Conservation (phyloP, 768 basidiomycete species). For the Lepiota brunneoincarnata region DNA sequence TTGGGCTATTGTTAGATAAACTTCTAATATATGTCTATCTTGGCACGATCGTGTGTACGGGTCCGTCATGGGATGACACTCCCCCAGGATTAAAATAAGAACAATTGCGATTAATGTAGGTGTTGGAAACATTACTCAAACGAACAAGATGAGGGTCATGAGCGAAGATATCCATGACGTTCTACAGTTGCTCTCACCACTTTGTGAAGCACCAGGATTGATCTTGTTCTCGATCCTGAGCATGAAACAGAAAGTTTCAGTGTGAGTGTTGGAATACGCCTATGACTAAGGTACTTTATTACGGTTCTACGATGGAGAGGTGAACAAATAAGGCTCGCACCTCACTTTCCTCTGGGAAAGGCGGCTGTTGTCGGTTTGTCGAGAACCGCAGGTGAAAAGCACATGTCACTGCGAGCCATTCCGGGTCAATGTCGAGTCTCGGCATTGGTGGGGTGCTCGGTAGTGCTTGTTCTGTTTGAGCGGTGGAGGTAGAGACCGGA, state of each 20-base stretch:
- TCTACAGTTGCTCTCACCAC: no score
- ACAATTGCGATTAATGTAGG: no score
- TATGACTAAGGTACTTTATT: constrained; percentile 28
- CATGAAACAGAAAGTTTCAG: constrained; percentile 79
- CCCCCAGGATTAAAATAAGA: no score
- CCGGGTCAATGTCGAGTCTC: constrained; percentile 69
- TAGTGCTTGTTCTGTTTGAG: no score
- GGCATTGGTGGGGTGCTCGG: constrained; percentile 16
- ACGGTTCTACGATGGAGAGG: constrained; percentile 2
- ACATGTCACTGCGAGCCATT: constrained; percentile 93
- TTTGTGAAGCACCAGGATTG: constrained; percentile 20
- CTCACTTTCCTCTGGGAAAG: constrained; percentile 58
- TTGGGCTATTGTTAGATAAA: no score
- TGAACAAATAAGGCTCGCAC: constrained; percentile 47
- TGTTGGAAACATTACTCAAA: no score
- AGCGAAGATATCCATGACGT: no score
- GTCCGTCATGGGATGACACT: no score
- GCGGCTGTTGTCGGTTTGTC: constrained; percentile 39
- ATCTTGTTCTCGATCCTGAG: constrained; percentile 74
- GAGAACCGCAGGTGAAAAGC: constrained; percentile 83
- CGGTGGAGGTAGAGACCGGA: no score
- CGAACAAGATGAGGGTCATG: no score
- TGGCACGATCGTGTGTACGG: no score
- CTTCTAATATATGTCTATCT: no score
- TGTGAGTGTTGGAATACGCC: constrained; percentile 87